Base-by-base conservation (phyloP, 805 yeast species). In the Scheffersomyces lignosus region DNA sequence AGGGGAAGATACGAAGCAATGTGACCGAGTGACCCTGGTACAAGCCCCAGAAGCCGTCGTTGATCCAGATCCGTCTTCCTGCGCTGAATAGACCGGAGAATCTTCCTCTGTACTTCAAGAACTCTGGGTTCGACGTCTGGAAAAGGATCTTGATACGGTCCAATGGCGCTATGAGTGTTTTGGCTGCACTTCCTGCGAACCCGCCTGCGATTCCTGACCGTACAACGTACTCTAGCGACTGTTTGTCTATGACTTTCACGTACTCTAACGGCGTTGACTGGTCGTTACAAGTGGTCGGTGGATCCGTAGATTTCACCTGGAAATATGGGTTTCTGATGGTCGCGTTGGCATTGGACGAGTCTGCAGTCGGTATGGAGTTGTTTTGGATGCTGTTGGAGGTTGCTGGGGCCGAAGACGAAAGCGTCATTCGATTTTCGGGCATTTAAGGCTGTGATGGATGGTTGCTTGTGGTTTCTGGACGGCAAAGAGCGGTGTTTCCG, bases 21-120 rank as follows among this genome's bases (percentile, higher is more conserved):
- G 99, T 93, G 1, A 95, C 96, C 4, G 96, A 87, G 59, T 93
- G 99, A 27, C 99, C 99, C 53, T 91, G 96, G 58, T 81, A 91
- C 37, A 93, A 76, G 1, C 99, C 99, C 29, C 66, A 44, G 1
- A 81, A 31, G 13, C 98, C 98, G 58, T 88, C 93, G 34, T 66
- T 70, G 5, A 49, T 38, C 64, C 78, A 78, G 17, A 93, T 90
- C 38, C 77, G 73, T 24, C 64, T 64, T 0, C 83, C 83, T 0
- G 99, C 98, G 31, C 70, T 66, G 43, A 80, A 71, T 37, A 93
- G 66, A 2, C 99, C 99, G 22, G 65, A 60, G 45, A 85, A 77
- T 1, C 91, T 79, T 12, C 96, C 96, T 5, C 95, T 71, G 57
- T 78, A 88, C 56, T 83, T 77, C 27, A 77, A 64, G 52, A 87